These are phyloP conservation scores for Acer saccharum DNA, from an alignment of 345 rosid genomes.

Conservation along the genomic window DNA sequence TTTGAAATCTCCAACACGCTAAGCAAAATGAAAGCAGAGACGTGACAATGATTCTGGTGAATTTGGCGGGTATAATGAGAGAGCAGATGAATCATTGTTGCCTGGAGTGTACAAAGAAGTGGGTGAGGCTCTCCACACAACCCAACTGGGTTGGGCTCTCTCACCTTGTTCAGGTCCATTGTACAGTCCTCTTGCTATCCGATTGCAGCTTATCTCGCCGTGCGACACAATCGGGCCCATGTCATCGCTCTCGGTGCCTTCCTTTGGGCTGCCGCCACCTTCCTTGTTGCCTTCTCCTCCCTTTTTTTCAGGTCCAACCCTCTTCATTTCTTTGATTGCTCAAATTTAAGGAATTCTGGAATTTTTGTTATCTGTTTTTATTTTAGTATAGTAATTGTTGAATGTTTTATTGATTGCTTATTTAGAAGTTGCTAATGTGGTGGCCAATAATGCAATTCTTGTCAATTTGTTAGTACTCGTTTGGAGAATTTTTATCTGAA, in stretches of 20 bases:
- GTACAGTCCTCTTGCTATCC: conserved; percentile 67
- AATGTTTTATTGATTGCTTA: background rate
- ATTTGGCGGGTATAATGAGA: conserved; percentile 86
- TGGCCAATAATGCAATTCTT: background rate
- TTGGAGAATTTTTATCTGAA: background rate
- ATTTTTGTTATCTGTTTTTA: conserved; percentile 6
- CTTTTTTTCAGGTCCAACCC: conserved; percentile 50
- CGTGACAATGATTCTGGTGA: conserved; percentile 74
- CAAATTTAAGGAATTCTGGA: background rate
- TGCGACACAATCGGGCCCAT: conserved; percentile 61
- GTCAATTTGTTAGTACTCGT: background rate
- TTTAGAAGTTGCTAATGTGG: background rate
- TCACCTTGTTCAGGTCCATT: conserved; percentile 64
- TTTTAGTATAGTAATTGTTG: background rate
- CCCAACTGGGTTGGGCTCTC: conserved; percentile 81
- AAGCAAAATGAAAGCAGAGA: conserved; percentile 55
- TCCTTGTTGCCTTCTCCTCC: conserved; percentile 73
- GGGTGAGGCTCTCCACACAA: conserved; percentile 78
- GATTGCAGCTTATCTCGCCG: conserved; percentile 61
- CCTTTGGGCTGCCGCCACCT: conserved; percentile 78
- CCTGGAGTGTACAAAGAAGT: conserved; percentile 94
- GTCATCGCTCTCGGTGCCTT: conserved; percentile 73
- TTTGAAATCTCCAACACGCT: background rate
- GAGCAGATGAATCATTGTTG: conserved; percentile 86
- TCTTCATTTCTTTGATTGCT: too few species aligned